These are phyloP conservation scores for Tetrapyrgos nigripes DNA, from an alignment of 1,284 basidiomycete species.

Conservation along the genomic window DNA sequence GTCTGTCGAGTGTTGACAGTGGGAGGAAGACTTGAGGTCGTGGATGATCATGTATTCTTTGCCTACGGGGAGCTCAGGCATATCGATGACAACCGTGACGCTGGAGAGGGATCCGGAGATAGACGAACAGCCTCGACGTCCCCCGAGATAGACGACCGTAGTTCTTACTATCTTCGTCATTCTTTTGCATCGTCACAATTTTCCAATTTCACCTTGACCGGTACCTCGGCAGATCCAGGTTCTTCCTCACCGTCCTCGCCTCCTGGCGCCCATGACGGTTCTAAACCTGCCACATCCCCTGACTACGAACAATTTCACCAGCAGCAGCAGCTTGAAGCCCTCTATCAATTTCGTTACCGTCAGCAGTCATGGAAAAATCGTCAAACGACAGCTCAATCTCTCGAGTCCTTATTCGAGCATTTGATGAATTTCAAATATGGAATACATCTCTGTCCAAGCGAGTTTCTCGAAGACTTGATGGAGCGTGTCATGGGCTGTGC, in stretches of 20 bases:
- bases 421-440: slow-evolving; percentile 44
- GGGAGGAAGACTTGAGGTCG: slow-evolving; percentile 56
- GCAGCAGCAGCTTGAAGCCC: slow-evolving; percentile 7
- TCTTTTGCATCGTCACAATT: no score
- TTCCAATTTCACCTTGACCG: no score
- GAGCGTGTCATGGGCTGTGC: slow-evolving; percentile 39
- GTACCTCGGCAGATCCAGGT: no score
- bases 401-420: slow-evolving; percentile 45
- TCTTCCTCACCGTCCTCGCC: no score
- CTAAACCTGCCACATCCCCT: background rate
- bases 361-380: slow-evolving; percentile 28
- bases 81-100: background rate
- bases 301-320: slow-evolving; percentile 1
- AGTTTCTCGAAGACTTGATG: slow-evolving; percentile 40
- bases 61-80: slow-evolving; percentile 33
- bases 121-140: background rate
- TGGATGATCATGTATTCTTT: slow-evolving; percentile 59
- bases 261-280: background rate
- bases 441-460: slow-evolving; percentile 37
- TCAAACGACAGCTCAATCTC: slow-evolving; percentile 30
- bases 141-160: no score
- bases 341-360: slow-evolving; percentile 2
- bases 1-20: slow-evolving; percentile 52
- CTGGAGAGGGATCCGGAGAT: background rate
- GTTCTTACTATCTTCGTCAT: no score